These are phyloP conservation scores for Cardamine resedifolia DNA, from an alignment of 345 rosid genomes.

Conservation along the genomic window DNA sequence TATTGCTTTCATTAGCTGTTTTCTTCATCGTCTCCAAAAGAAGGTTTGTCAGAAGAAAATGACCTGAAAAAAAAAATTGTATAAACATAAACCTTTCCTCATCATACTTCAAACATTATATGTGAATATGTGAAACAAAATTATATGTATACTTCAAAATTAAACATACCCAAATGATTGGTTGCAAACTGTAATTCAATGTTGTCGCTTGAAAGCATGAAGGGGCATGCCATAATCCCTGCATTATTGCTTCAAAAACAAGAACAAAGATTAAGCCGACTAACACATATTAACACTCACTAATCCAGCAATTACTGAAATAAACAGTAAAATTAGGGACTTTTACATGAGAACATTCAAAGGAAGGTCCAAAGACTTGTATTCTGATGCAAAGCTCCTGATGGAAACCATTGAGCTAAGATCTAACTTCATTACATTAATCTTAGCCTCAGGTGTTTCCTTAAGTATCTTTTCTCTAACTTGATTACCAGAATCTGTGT, in stretches of 20 bases:
- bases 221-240: slow-evolving; percentile 55
- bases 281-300: background rate
- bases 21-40: slow-evolving; percentile 75
- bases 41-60: slow-evolving; percentile 69
- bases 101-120: background rate
- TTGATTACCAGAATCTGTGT: slow-evolving; percentile 54
- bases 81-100: background rate
- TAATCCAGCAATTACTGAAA: slow-evolving; percentile 6
- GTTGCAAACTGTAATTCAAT: slow-evolving; percentile 61
- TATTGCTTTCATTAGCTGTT: slow-evolving; percentile 53
- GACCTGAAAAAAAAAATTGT: slow-evolving; percentile 46
- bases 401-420: slow-evolving; percentile 72
- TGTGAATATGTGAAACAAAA: background rate
- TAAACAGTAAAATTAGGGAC: background rate
- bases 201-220: slow-evolving; percentile 51
- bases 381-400: slow-evolving; percentile 51
- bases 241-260: slow-evolving; percentile 58
- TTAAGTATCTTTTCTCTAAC: slow-evolving; percentile 58
- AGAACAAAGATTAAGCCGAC: background rate
- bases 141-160: background rate
- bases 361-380: slow-evolving; percentile 41
- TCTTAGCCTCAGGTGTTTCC: slow-evolving; percentile 55
- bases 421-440: slow-evolving; percentile 76
- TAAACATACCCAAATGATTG: slow-evolving; percentile 55
- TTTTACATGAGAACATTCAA: slow-evolving; percentile 57